A percentile compares a stretch with the other conserved stretches of the same genome.
Conservation (phyloP, 192 early-diverging fungal species). For the Lobosporangium transversale region DNA sequence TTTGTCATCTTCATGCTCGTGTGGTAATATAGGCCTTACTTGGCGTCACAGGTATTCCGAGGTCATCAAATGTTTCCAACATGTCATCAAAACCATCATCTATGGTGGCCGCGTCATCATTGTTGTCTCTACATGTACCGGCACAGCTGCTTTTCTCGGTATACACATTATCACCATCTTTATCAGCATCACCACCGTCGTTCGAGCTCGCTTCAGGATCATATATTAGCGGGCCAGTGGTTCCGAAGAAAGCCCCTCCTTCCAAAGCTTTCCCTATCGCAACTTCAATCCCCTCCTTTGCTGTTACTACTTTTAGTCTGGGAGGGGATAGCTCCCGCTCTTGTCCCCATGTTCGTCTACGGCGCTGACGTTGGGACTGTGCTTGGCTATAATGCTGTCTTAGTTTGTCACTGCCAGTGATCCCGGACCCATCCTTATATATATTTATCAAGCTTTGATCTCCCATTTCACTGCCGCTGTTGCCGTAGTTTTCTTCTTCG, state of each 20-base stretch:
- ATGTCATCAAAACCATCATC: background rate
- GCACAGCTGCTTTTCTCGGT: background rate
- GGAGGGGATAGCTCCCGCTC: too few species aligned
- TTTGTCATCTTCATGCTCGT: background rate
- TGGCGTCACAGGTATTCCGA: conserved; percentile 29
- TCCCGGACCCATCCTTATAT: background rate
- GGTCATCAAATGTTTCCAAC: conserved; percentile 37
- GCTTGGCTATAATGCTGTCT: background rate
- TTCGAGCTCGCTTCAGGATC: too few species aligned
- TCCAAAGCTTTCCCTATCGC: conserved; percentile 27
- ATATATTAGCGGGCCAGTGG: background rate
- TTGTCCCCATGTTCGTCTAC: too few species aligned
- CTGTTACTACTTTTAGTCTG: conserved; percentile 13
- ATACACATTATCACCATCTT: background rate
- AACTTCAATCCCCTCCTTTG: conserved; percentile 25
- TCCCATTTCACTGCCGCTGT: background rate
- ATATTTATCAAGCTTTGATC: background rate
- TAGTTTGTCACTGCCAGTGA: background rate
- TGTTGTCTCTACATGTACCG: background rate
- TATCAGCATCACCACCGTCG: background rate
- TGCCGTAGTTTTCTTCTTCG: background rate
- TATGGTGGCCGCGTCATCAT: background rate
- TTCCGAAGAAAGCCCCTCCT: conserved; percentile 20
- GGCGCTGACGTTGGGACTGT: too few species aligned
- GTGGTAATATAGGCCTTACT: background rate